A percentile compares a stretch with the other conserved stretches of the same genome.
These are phyloP conservation scores for Candida tetrigidarum DNA, from an alignment of 1,139 yeast genomes.

Conservation along the genomic window DNA sequence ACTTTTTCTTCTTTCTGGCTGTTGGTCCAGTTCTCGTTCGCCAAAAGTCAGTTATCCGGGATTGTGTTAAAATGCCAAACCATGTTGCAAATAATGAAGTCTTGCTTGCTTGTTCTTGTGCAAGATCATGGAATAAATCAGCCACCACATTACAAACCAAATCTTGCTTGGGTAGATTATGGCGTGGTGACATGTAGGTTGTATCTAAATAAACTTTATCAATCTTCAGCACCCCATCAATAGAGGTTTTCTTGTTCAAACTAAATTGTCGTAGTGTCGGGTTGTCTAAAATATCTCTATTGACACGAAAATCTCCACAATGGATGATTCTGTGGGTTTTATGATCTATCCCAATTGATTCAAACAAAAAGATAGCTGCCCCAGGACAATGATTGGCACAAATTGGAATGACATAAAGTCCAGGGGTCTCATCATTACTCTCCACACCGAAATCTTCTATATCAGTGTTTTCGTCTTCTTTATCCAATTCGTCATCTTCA, in stretches of 20 bases:
- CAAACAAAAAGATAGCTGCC: slow-evolving; percentile 78
- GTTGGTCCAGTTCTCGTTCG: slow-evolving; percentile 8
- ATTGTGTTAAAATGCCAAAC: slow-evolving; percentile 43
- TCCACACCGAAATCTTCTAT: slow-evolving; percentile 20
- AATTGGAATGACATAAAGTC: slow-evolving; percentile 61
- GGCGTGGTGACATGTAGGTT: slow-evolving; percentile 77
- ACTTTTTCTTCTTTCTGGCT: slow-evolving; percentile 33
- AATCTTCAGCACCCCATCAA: slow-evolving; percentile 15
- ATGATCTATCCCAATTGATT: slow-evolving; percentile 42
- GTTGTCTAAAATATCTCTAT: slow-evolving; percentile 44
- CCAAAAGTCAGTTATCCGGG: slow-evolving; percentile 50
- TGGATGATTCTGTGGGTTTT: slow-evolving; percentile 55
- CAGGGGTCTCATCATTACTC: slow-evolving; percentile 31
- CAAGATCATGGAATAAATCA: slow-evolving; percentile 50
- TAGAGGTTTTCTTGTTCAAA: slow-evolving; percentile 23
- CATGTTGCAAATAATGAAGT: slow-evolving; percentile 35
- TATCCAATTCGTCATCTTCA: too few relatives aligned
- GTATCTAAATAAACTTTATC: slow-evolving; percentile 82
- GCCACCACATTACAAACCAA: slow-evolving; percentile 64
- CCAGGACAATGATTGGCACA: slow-evolving; percentile 99
- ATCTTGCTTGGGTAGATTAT: slow-evolving; percentile 79
- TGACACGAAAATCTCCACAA: slow-evolving; percentile 92
- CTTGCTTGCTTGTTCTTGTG: slow-evolving; percentile 29
- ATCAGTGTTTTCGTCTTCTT: too few relatives aligned
- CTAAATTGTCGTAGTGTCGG: slow-evolving; percentile 34